phyloP scores from a whole-genome alignment of 1,284 basidiomycete species.

The Apiotrichum gracile region DNA sequence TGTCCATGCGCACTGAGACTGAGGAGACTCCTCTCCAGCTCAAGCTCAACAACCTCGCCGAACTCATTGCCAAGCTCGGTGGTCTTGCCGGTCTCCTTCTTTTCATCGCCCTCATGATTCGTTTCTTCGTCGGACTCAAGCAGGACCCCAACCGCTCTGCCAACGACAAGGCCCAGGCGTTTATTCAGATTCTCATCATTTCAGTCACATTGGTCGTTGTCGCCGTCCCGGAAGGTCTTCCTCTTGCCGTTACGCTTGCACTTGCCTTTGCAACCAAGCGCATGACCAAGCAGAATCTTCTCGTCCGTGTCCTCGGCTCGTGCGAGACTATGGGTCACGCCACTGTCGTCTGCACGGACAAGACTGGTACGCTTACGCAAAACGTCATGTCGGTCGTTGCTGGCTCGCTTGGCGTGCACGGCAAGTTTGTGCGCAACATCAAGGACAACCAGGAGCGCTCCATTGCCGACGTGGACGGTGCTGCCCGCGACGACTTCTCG shows the following conservation, averaged over 20 bases:
- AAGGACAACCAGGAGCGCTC: conserved; percentile 67
- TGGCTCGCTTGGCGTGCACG: conserved; percentile 85
- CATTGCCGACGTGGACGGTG: conserved; percentile 59
- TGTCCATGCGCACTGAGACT: conserved; percentile 51
- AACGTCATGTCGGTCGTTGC: conserved; percentile 95
- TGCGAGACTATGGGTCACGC: conserved; percentile 99
- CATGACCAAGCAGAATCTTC: conserved; percentile 89
- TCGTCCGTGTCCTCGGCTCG: conserved; percentile 89
- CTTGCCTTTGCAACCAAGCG: conserved; percentile 94
- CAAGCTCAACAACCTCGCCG: conserved; percentile 88
- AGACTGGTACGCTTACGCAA: conserved; percentile 81
- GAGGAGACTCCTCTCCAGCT: conserved; percentile 77
- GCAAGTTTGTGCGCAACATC: conserved; percentile 81
- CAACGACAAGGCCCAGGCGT: conserved; percentile 76
- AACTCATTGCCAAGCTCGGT: conserved; percentile 88
- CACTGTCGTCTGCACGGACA: conserved; percentile 93
- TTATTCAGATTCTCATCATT: conserved; percentile 39
- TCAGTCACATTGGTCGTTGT: conserved; percentile 91
- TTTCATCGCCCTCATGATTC: conserved; percentile 82
- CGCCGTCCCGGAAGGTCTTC: conserved; percentile 94
- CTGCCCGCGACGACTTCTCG: conserved; percentile 61
- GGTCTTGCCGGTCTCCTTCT: conserved; percentile 73
- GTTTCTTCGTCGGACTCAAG: conserved; percentile 84
- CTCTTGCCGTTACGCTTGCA: conserved; percentile 91
- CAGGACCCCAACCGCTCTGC: conserved; percentile 57